Evolutionary conservation across 129 eudicot species (phyloP).

Genomic region (Tagetes patula): DNA sequence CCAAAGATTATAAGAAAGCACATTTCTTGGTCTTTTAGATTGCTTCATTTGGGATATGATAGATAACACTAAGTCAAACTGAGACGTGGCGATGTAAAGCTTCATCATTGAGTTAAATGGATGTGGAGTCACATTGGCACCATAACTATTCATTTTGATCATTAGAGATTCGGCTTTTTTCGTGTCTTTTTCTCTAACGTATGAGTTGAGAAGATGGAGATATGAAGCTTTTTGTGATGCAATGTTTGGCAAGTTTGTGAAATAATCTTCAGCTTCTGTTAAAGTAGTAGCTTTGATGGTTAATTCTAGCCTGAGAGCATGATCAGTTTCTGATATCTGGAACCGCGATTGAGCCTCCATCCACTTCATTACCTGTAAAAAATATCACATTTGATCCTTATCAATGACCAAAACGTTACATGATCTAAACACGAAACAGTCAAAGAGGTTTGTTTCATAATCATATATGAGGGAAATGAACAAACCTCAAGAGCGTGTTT

Average conservation of each 20-base stretch:
- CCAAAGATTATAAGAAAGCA: slow-evolving; percentile 73
- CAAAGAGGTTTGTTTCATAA: slow-evolving; percentile 11
- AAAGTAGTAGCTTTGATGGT: slow-evolving; percentile 35
- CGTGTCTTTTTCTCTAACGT: slow-evolving; percentile 40
- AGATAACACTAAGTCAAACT: slow-evolving; percentile 41
- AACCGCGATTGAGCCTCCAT: slow-evolving; percentile 46
- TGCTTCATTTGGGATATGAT: slow-evolving; percentile 49
- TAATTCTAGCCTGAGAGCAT: slow-evolving; percentile 47
- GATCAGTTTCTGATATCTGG: slow-evolving; percentile 42
- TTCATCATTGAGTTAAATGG: slow-evolving; percentile 66
- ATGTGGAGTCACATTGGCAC: slow-evolving; percentile 47
- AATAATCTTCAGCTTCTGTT: slow-evolving; percentile 52
- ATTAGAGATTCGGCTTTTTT: slow-evolving; percentile 63
- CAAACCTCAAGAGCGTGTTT: slow-evolving; percentile 60
- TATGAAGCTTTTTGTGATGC: slow-evolving; percentile 48
- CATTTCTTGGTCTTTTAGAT: slow-evolving; percentile 44
- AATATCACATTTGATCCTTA: neutral
- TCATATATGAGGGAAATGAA: neutral
- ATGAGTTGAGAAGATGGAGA: slow-evolving; percentile 53
- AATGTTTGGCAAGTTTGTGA: slow-evolving; percentile 37
- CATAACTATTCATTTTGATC: slow-evolving; percentile 41
- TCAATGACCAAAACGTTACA: neutral
- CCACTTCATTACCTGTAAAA: slow-evolving; percentile 49
- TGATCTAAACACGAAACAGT: neutral
- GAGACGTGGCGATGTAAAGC: slow-evolving; percentile 54